phyloP scores from a whole-genome alignment of 2,329 filamentous ascomycete genomes.

The Penicillium sp. region DNA sequence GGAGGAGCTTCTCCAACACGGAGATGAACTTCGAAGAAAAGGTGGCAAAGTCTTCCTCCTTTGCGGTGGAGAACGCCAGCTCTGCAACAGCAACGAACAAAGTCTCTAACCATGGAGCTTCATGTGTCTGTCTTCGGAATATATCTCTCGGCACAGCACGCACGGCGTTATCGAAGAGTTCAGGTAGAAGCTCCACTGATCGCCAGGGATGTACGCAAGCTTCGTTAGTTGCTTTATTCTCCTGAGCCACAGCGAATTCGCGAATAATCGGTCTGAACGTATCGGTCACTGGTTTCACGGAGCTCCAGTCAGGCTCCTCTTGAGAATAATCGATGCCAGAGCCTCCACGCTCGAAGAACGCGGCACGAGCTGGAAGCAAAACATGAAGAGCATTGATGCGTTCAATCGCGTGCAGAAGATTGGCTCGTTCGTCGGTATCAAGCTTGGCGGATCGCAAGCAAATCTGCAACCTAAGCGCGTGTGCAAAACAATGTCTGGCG shows the following conservation, averaged over 20 bases:
- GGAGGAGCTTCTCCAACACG: constrained; percentile 41
- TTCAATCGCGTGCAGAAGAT: constrained; percentile 37
- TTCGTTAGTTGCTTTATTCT: constrained; percentile 12
- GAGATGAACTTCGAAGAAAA: constrained; percentile 33
- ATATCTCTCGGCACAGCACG: constrained; percentile 46
- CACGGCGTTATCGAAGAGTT: constrained; percentile 49
- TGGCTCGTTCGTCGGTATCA: constrained; percentile 33
- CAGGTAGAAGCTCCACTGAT: constrained; percentile 37
- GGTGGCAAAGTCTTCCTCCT: constrained; percentile 26
- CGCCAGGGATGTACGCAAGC: constrained; percentile 25
- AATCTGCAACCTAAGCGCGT: constrained; percentile 35
- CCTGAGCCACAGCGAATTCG: constrained; percentile 17
- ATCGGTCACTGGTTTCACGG: constrained; percentile 38
- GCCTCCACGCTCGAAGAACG: constrained; percentile 38
- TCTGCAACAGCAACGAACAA: constrained; percentile 48
- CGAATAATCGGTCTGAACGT: constrained; percentile 38
- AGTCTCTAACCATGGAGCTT: constrained; percentile 52
- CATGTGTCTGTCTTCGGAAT: constrained; percentile 44
- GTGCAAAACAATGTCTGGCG: constrained; percentile 35
- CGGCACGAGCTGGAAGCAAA: constrained; percentile 40
- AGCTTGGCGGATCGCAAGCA: constrained; percentile 29
- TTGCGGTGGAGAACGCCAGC: constrained; percentile 37
- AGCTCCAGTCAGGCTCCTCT: constrained; percentile 34
- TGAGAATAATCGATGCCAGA: constrained; percentile 37
- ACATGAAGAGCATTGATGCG: constrained; percentile 43